These are phyloP conservation scores for Sclerotinia trifoliorum DNA, from an alignment of 2,329 filamentous ascomycete species.

Conservation along the genomic window DNA sequence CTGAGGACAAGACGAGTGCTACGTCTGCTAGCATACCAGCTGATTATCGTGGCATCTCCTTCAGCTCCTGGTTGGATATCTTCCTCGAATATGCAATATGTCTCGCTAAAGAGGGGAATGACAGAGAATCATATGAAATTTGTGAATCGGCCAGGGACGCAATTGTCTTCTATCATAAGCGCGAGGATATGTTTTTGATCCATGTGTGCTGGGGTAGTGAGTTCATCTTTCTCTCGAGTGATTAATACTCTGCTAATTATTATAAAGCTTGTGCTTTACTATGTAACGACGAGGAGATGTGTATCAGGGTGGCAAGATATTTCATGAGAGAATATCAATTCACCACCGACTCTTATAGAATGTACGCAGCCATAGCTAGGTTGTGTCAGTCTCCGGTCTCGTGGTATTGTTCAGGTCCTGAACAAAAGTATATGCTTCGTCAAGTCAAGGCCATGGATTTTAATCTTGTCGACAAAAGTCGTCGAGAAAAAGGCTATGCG, in stretches of 20 bases:
- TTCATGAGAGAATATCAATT: slow-evolving; percentile 82
- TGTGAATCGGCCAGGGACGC: slow-evolving; percentile 77
- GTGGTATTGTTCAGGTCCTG: slow-evolving; percentile 77
- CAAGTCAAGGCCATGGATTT: slow-evolving; percentile 90
- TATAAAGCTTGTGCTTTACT: slow-evolving; percentile 74
- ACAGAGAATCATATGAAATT: slow-evolving; percentile 73
- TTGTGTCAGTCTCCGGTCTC: slow-evolving; percentile 70
- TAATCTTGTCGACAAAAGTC: slow-evolving; percentile 53
- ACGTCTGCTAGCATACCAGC: slow-evolving; percentile 31
- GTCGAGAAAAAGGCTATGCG: slow-evolving; percentile 46
- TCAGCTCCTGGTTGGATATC: slow-evolving; percentile 82
- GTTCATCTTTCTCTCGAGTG: slow-evolving; percentile 33
- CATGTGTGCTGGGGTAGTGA: slow-evolving; percentile 74
- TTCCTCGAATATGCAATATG: slow-evolving; percentile 85
- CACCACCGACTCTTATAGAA: slow-evolving; percentile 76
- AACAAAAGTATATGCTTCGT: slow-evolving; percentile 87
- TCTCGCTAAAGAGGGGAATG: slow-evolving; percentile 65
- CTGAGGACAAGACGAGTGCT: slow-evolving; percentile 25
- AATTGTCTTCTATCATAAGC: slow-evolving; percentile 75
- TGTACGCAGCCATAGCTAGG: slow-evolving; percentile 76
- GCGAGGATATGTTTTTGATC: slow-evolving; percentile 67
- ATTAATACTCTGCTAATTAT: slow-evolving; percentile 21
- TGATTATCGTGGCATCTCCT: slow-evolving; percentile 72
- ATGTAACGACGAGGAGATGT: slow-evolving; percentile 75
- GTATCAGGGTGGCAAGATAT: slow-evolving; percentile 70